Evolutionary conservation across 106 monocot species (phyloP), one percentile per base, ranked within the genome.

Genomic region (Iris macrosiphon): DNA sequence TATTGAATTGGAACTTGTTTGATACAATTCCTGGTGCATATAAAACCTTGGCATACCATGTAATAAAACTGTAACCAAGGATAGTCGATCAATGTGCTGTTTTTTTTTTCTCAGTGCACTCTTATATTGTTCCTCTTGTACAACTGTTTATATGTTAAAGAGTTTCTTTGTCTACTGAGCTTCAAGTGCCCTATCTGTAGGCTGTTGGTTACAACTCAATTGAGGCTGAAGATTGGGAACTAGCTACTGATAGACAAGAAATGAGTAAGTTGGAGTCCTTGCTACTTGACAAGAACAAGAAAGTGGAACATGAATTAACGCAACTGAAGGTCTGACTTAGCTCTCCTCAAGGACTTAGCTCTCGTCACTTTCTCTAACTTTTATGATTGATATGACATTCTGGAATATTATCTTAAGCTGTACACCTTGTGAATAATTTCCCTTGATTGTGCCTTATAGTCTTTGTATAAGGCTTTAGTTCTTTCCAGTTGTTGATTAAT

Each of bases 121-220:
- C 38, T 33, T 60, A n/a, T 52, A 13, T 16, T 2, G 21, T 30
- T 30, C 4, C 21, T 29, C 33, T 18, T 31, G 6, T 52, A 10
- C 5, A 5, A 10, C 6, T 18, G n/a, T n/a, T n/a, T 33, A 34
- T 37, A 30, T 0, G 10, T 24, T 30, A 30, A n/a, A 28, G n/a
- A n/a, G 8, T 35, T 7, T 16, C 48, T 29, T 66, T 9, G 19
- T 40, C 18, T 58, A 20, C 6, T 52, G 43, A 56, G 7, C 31
- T 41, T 20, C 6, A 46, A 4, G 1, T 37, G 33, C 22, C 41
- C 19, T 28, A 49, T 50, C 33, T 63, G 16, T 39, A 96, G 95
- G 95, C 95, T 55, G 95, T 96, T 77, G 95, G 95, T 35, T 96
- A 96, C 65, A 96, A 96, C 59, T 89, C 95, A 55, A 96, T 90